These are phyloP conservation scores for Calonectria crousiana DNA, from an alignment of 2,329 filamentous ascomycete species.

Conservation along the genomic window DNA sequence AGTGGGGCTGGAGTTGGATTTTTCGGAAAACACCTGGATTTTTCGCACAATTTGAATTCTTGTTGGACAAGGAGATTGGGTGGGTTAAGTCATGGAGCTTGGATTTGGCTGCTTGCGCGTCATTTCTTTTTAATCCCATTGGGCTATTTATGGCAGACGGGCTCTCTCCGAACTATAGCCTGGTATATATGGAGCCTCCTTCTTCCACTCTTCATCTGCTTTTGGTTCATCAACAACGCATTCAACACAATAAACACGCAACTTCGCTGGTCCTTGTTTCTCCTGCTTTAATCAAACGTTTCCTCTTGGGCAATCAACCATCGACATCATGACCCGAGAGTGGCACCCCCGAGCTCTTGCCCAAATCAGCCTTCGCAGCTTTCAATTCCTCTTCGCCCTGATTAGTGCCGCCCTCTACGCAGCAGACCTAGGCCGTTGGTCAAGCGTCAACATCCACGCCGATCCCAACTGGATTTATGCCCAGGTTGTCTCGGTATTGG, in stretches of 20 bases:
- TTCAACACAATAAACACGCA: not conserved
- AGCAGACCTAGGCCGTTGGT: constrained; percentile 26
- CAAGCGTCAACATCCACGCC: constrained; percentile 18
- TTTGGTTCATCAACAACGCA: not conserved
- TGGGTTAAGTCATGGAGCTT: not conserved
- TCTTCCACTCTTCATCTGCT: not conserved
- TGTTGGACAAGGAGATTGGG: constrained; percentile 9
- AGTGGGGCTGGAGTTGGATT: constrained; percentile 16
- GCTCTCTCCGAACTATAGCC: not conserved
- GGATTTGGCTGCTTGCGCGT: constrained; percentile 13
- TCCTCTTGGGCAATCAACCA: not conserved
- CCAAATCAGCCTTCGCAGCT: constrained; percentile 23
- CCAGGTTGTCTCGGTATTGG: constrained; percentile 18
- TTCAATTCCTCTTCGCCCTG: constrained; percentile 26
- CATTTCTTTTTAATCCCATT: not conserved
- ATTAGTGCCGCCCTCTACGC: constrained; percentile 31
- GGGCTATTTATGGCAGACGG: not conserved
- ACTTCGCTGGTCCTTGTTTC: not conserved
- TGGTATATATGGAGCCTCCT: not conserved
- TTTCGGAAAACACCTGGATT: constrained; percentile 19
- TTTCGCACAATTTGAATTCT: constrained; percentile 18
- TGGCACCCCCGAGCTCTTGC: constrained; percentile 25
- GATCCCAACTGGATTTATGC: constrained; percentile 32
- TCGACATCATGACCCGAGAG: constrained; percentile 18
- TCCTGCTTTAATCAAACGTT: not conserved